Percentiles rank a stretch among this genome's conserved stretches.
phyloP scores from a whole-genome alignment of 169 alveolate species.

The Theileria sp. region DNA sequence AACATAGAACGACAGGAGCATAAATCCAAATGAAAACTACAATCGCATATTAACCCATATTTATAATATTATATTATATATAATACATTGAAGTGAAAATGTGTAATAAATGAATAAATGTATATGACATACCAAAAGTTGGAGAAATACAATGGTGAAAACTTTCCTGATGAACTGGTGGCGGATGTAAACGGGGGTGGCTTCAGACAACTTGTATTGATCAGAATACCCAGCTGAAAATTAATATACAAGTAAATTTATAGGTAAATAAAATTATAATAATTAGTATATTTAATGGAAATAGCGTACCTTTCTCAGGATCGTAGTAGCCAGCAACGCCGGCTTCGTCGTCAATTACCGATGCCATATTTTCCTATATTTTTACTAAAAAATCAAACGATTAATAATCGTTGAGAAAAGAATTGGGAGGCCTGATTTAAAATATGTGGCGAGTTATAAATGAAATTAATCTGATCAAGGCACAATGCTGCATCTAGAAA shows the following conservation, averaged over 20 bases:
- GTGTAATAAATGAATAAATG: slow-evolving; percentile 41
- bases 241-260: background rate
- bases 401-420: background rate
- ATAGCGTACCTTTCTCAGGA: slow-evolving; percentile 58
- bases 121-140: slow-evolving; percentile 72
- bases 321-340: slow-evolving; percentile 47
- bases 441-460: background rate
- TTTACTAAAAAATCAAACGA: background rate
- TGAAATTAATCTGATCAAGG: background rate
- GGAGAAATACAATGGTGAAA: slow-evolving; percentile 74
- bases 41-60: background rate
- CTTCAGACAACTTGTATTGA: slow-evolving; percentile 53
- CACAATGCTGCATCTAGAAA: background rate
- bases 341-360: background rate
- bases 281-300: background rate
- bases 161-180: slow-evolving; percentile 84
- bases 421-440: background rate
- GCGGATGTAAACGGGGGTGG: slow-evolving; percentile 74
- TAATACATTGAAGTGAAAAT: too few relatives aligned
- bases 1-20: slow-evolving; percentile 12
- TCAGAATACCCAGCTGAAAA: slow-evolving; percentile 9
- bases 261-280: too few relatives aligned
- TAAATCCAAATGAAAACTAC: slow-evolving; percentile 58
- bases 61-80: too few relatives aligned
- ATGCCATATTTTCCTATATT: background rate